These are phyloP conservation scores for Pseudogymnoascus sp. DNA, from an alignment of 2,329 filamentous ascomycete species.

Conservation along the genomic window DNA sequence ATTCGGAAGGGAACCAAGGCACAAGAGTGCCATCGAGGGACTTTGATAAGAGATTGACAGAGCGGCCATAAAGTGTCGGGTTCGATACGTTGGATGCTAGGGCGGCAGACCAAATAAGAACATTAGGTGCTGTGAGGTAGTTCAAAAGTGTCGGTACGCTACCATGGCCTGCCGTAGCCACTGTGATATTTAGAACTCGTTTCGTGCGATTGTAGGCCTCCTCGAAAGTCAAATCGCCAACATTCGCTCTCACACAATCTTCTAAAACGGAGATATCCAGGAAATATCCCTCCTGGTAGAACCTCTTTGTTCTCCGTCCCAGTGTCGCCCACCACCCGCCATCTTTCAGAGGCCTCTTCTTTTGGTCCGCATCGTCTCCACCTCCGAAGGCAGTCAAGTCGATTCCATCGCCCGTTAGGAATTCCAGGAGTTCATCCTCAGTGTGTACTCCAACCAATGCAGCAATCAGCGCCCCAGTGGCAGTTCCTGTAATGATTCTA, in stretches of 20 bases:
- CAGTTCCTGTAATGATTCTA: slow-evolving; percentile 84
- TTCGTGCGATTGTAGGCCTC: slow-evolving; percentile 84
- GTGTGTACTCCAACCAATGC: slow-evolving; percentile 82
- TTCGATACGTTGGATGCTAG: slow-evolving; percentile 48
- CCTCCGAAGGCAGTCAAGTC: slow-evolving; percentile 69
- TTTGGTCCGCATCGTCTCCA: slow-evolving; percentile 31
- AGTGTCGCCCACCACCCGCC: slow-evolving; percentile 46
- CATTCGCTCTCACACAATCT: slow-evolving; percentile 73
- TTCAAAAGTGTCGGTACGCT: slow-evolving; percentile 82
- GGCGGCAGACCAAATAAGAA: slow-evolving; percentile 58
- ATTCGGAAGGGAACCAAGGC: slow-evolving; percentile 44
- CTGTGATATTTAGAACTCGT: slow-evolving; percentile 82
- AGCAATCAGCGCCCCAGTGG: slow-evolving; percentile 81
- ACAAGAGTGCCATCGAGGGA: slow-evolving; percentile 50
- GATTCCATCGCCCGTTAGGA: slow-evolving; percentile 72
- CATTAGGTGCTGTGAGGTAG: slow-evolving; percentile 86
- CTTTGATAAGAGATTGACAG: slow-evolving; percentile 53
- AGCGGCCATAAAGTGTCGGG: slow-evolving; percentile 39
- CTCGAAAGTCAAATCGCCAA: slow-evolving; percentile 86
- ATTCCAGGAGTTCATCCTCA: slow-evolving; percentile 69
- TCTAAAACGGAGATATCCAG: slow-evolving; percentile 76
- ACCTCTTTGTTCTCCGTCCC: slow-evolving; percentile 57
- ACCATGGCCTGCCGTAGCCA: slow-evolving; percentile 64
- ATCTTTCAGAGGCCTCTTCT: slow-evolving; percentile 16
- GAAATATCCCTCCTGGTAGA: slow-evolving; percentile 70